phyloP scores from a whole-genome alignment of 768 basidiomycete species.

The Boletus pseudo-olivaceus region DNA sequence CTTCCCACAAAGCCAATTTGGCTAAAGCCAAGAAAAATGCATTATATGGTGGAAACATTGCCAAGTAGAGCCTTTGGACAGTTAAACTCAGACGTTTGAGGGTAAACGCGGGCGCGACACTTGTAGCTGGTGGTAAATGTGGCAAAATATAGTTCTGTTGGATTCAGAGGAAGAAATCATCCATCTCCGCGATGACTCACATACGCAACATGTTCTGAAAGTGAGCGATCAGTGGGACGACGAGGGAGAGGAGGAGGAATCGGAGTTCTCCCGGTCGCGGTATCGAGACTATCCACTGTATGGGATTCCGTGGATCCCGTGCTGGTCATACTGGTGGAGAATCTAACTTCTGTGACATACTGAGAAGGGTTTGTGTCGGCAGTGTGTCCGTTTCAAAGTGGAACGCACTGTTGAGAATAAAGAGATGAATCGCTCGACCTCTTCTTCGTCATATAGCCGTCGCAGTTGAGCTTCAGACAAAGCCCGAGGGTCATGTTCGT shows the following conservation, averaged over 20 bases:
- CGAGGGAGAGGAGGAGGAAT: slow-evolving; percentile 2
- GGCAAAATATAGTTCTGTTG: slow-evolving; percentile 43
- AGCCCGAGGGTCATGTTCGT: slow-evolving; percentile 18
- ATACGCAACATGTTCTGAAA: slow-evolving; percentile 26
- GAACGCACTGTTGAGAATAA: slow-evolving; percentile 59
- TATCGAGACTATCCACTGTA: neutral
- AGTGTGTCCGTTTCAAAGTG: neutral
- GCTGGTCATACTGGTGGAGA: slow-evolving; percentile 29
- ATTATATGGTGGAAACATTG: slow-evolving; percentile 46
- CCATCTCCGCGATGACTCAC: slow-evolving; percentile 17
- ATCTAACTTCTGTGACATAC: slow-evolving; percentile 59
- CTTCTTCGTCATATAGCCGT: slow-evolving; percentile 59
- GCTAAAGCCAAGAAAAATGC: slow-evolving; percentile 39
- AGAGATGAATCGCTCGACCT: slow-evolving; percentile 55
- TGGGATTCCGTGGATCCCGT: slow-evolving; percentile 16
- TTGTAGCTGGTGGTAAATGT: slow-evolving; percentile 40
- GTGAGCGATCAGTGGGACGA: slow-evolving; percentile 15
- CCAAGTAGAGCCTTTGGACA: slow-evolving; percentile 53
- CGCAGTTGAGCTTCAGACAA: slow-evolving; percentile 54
- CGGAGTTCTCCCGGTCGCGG: neutral
- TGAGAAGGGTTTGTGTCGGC: slow-evolving; percentile 19
- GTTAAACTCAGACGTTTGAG: slow-evolving; percentile 51
- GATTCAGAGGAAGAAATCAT: slow-evolving; percentile 9
- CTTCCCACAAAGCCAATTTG: slow-evolving; percentile 54
- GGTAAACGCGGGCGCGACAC: slow-evolving; percentile 46